These are phyloP conservation scores for Calonectria leucothoes DNA, from an alignment of 2,329 filamentous ascomycete genomes.

Conservation along the genomic window DNA sequence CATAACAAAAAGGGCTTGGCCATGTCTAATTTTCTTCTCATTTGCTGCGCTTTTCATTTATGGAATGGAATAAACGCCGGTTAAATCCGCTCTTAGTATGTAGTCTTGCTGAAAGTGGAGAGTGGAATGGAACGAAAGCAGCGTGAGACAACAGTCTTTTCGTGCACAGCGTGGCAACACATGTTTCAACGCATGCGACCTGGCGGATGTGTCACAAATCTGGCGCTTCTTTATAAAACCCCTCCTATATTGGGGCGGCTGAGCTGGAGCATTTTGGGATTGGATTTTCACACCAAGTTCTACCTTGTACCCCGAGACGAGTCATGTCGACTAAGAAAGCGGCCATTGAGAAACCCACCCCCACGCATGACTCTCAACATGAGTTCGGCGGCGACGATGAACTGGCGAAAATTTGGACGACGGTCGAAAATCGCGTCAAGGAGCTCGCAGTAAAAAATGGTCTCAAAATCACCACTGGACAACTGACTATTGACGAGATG, in stretches of 20 bases:
- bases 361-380: not conserved
- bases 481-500: not conserved
- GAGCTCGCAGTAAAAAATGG: not conserved
- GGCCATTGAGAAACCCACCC: not conserved
- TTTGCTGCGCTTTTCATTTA: not conserved
- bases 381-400: not conserved
- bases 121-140: not conserved
- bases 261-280: not conserved
- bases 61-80: not conserved
- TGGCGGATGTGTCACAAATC: not conserved
- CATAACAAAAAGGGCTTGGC: not conserved
- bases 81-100: not conserved
- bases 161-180: not conserved
- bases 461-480: not conserved
- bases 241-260: fast-evolving
- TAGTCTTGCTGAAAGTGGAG: not conserved
- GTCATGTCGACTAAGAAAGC: not conserved
- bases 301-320: not conserved
- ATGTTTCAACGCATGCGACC: not conserved
- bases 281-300: not conserved
- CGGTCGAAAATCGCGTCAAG: not conserved
- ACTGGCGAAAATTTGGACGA: not conserved
- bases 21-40: not conserved
- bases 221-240: not conserved
- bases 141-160: not conserved